These are phyloP conservation scores for Xerocomus potaroensis DNA, from an alignment of 768 basidiomycete species.

Conservation along the genomic window DNA sequence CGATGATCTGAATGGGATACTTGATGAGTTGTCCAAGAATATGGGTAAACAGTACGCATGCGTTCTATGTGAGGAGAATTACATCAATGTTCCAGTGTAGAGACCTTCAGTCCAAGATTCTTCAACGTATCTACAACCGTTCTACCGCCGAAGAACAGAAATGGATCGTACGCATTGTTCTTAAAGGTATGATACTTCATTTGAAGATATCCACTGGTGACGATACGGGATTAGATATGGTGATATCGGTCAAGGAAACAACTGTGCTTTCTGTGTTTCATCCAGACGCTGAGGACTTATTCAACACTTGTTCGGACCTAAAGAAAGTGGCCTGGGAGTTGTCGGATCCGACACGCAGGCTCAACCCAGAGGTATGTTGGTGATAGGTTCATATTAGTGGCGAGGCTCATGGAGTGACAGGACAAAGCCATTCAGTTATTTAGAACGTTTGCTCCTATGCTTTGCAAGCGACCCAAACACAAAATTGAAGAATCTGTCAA, in stretches of 20 bases:
- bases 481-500: slow-evolving; percentile 81
- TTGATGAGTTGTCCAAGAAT: slow-evolving; percentile 72
- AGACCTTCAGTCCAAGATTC: slow-evolving; percentile 66
- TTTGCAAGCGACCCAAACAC: slow-evolving; percentile 83
- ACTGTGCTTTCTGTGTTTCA: slow-evolving; percentile 91
- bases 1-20: slow-evolving; percentile 75
- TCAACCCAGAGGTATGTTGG: slow-evolving; percentile 50
- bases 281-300: slow-evolving; percentile 89
- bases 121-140: slow-evolving; percentile 74
- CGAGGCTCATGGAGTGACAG: slow-evolving; percentile 35
- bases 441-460: slow-evolving; percentile 88
- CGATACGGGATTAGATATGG: slow-evolving; percentile 58
- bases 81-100: slow-evolving; percentile 39
- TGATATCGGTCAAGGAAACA: slow-evolving; percentile 90
- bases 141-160: slow-evolving; percentile 85
- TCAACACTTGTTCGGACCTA: slow-evolving; percentile 94
- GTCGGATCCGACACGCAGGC: slow-evolving; percentile 66
- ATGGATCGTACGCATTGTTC: slow-evolving; percentile 94
- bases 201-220: neutral
- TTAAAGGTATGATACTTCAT: slow-evolving; percentile 63
- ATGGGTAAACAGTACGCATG: slow-evolving; percentile 68
- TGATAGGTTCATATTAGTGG: too few species aligned
- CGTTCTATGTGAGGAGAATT: neutral
- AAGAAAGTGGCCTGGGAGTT: slow-evolving; percentile 91
- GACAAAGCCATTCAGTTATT: slow-evolving; percentile 83